phyloP scores from a whole-genome alignment of 2,329 filamentous ascomycete genomes.

The Aspergillus pseudonomiae region DNA sequence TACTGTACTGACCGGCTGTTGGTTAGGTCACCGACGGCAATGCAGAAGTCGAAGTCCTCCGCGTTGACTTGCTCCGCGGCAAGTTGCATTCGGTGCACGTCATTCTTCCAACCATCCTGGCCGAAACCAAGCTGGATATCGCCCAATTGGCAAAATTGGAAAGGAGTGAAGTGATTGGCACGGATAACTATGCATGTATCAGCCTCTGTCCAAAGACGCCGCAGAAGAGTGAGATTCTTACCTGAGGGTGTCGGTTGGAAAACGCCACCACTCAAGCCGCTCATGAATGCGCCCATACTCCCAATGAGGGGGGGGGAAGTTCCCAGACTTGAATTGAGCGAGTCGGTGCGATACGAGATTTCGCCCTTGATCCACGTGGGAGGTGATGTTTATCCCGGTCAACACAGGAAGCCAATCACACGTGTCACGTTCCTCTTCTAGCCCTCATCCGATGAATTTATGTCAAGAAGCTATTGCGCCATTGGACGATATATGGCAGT shows the following conservation, averaged over 20 bases:
- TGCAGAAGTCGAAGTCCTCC: background rate
- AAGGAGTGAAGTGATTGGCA: background rate
- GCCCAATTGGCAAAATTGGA: background rate
- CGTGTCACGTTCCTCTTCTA: background rate
- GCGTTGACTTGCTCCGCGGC: slow-evolving; percentile 7
- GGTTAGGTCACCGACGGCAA: background rate
- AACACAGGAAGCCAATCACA: background rate
- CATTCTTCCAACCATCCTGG: slow-evolving; percentile 5
- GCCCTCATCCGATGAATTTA: background rate
- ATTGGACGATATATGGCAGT: background rate
- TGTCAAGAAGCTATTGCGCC: background rate
- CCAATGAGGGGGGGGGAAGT: background rate
- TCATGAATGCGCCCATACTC: background rate
- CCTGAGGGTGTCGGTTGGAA: background rate
- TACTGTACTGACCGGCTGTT: background rate
- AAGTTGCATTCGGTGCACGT: slow-evolving; percentile 5
- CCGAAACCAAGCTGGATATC: slow-evolving; percentile 13
- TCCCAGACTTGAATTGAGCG: too few relatives aligned
- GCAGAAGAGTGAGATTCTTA: background rate
- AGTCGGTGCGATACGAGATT: background rate
- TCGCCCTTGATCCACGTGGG: background rate
- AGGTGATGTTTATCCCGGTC: background rate
- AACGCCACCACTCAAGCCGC: background rate
- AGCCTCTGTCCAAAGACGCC: background rate
- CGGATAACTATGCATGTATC: background rate